Percentiles rank a stretch among this genome's conserved stretches.
Evolutionary conservation across 2,329 filamentous ascomycete species (phyloP).

Genomic region (Microcyclosporella mali): DNA sequence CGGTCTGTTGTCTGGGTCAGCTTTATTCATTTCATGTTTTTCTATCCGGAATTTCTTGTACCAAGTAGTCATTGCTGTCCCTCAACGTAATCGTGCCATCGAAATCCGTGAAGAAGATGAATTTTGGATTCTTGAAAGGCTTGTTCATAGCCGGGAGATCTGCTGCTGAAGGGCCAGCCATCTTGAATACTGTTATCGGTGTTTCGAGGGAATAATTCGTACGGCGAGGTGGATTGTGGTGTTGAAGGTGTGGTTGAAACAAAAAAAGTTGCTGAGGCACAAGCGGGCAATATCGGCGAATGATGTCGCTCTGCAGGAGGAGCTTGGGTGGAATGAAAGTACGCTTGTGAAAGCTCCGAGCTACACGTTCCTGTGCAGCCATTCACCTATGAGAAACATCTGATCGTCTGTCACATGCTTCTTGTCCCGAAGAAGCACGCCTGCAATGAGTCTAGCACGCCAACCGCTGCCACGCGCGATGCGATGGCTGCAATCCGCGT

Average conservation of each 20-base stretch:
- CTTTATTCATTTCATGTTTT: conserved; percentile 41
- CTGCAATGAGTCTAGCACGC: too few species aligned
- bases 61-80: conserved; percentile 64
- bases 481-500: neutral
- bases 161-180: conserved; percentile 18
- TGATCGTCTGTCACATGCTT: too few species aligned
- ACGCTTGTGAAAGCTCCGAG: neutral
- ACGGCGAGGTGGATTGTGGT: neutral
- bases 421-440: too few species aligned
- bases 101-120: conserved; percentile 99
- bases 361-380: neutral
- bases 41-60: too few species aligned
- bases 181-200: neutral
- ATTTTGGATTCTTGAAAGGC: conserved; percentile 59
- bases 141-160: conserved; percentile 43
- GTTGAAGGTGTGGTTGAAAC: neutral
- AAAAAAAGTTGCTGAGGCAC: neutral
- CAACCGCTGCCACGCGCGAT: too few species aligned
- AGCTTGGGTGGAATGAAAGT: too few species aligned
- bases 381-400: too few species aligned
- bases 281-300: too few species aligned
- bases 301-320: neutral
- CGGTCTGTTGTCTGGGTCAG: conserved; percentile 62
- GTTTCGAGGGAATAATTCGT: neutral
- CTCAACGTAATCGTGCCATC: conserved; percentile 87